Conservation (phyloP, 2,329 filamentous ascomycete species). For the Stagonosporopsis cucurbitacearum region DNA sequence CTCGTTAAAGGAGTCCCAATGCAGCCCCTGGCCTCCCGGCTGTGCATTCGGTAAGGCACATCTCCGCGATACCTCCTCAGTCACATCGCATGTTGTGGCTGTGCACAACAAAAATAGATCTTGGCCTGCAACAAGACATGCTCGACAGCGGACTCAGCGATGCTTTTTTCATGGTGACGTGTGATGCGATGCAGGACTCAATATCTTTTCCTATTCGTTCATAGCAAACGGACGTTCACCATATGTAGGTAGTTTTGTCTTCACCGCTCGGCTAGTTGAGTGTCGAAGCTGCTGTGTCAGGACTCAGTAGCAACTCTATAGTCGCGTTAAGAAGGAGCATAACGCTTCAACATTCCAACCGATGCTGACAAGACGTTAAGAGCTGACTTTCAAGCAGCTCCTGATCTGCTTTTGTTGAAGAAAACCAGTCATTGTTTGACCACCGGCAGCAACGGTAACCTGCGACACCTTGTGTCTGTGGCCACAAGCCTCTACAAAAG, state of each 20-base stretch:
- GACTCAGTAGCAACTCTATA: neutral
- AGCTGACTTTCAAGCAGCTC: neutral
- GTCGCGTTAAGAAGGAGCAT: neutral
- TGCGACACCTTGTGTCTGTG: conserved; percentile 9
- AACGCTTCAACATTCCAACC: neutral
- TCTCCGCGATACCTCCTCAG: conserved; percentile 15
- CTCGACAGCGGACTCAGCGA: conserved; percentile 11
- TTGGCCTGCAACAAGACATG: conserved; percentile 16
- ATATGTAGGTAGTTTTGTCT: neutral
- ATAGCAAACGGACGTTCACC: neutral
- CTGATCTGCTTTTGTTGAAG: neutral
- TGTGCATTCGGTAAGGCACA: conserved; percentile 5
- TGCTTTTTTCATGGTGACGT: conserved; percentile 13
- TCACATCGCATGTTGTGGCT: conserved; percentile 17
- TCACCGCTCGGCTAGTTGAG: neutral
- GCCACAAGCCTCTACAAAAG: neutral
- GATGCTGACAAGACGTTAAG: neutral
- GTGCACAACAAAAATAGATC: conserved; percentile 19
- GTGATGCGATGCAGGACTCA: conserved; percentile 9
- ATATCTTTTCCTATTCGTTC: neutral
- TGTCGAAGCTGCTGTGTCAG: neutral
- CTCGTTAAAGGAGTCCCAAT: conserved; percentile 1
- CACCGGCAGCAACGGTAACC: conserved; percentile 2
- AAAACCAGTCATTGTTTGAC: neutral
- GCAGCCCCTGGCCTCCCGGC: conserved; percentile 7